A percentile compares a stretch with the other conserved stretches of the same genome.
phyloP scores from a whole-genome alignment of 345 rosid genomes.

The Linum lewisii region DNA sequence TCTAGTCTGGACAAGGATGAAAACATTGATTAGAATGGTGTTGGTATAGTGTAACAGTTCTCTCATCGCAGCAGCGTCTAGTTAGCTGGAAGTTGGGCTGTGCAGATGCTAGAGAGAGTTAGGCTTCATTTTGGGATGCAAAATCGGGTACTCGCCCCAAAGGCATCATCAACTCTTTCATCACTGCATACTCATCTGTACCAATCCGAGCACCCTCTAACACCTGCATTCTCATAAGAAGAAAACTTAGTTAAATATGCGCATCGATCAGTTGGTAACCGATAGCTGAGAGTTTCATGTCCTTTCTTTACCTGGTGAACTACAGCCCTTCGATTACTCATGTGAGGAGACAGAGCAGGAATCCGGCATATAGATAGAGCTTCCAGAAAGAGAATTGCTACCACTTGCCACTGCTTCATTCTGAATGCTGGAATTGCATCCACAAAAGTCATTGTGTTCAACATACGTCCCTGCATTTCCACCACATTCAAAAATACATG shows the following conservation, averaged over 20 bases:
- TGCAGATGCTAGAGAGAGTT: neutral
- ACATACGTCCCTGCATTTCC: constrained; percentile 43
- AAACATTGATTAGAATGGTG: too few species aligned
- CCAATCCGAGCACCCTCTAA: constrained; percentile 54
- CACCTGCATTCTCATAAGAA: constrained; percentile 36
- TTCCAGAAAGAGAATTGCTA: constrained; percentile 61
- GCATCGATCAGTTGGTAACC: neutral
- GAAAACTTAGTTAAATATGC: neutral
- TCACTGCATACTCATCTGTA: constrained; percentile 62
- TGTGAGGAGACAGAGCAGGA: constrained; percentile 46
- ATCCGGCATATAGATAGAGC: constrained; percentile 65
- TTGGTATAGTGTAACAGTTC: neutral
- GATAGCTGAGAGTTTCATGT: too few species aligned
- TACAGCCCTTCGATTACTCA: constrained; percentile 37
- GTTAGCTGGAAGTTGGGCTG: neutral
- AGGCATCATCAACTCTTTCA: constrained; percentile 71
- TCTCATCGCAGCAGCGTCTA: too few species aligned
- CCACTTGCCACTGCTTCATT: constrained; percentile 69
- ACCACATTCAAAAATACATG: neutral
- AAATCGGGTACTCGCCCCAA: constrained; percentile 72
- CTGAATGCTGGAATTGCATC: constrained; percentile 64
- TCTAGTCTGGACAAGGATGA: too few species aligned
- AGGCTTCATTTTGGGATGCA: constrained; percentile 52
- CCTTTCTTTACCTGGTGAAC: constrained; percentile 36
- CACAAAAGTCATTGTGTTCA: constrained; percentile 74